These are phyloP conservation scores for Cryphonectria carpinicola DNA, from an alignment of 2,329 filamentous ascomycete genomes.

Conservation along the genomic window DNA sequence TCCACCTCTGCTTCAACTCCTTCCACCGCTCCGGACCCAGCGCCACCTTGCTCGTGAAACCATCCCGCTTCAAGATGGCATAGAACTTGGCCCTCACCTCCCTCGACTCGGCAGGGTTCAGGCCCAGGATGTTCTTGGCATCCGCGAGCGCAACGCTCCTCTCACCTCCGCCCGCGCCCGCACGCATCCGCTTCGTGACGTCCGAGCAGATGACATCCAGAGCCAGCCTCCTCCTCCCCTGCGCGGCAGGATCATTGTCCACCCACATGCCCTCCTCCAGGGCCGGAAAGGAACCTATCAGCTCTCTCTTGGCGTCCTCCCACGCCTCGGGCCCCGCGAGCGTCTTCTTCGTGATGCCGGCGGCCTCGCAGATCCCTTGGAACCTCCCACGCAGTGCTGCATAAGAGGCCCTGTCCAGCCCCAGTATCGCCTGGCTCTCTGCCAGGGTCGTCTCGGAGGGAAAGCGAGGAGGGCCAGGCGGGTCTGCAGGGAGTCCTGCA, in stretches of 20 bases:
- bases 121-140: constrained; percentile 64
- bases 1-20: constrained; percentile 70
- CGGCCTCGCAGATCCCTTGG: constrained; percentile 69
- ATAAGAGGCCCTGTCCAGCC: constrained; percentile 67
- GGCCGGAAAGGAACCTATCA: constrained; percentile 67
- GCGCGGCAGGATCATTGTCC: constrained; percentile 42
- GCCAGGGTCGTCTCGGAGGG: constrained; percentile 83
- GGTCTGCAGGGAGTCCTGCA: constrained; percentile 69
- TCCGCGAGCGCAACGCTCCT: constrained; percentile 73
- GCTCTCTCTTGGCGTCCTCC: constrained; percentile 69
- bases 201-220: constrained; percentile 81
- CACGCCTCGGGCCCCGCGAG: constrained; percentile 73
- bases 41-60: constrained; percentile 75
- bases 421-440: constrained; percentile 73
- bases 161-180: constrained; percentile 48
- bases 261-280: constrained; percentile 64
- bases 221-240: constrained; percentile 67
- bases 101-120: constrained; percentile 54
- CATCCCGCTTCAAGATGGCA: constrained; percentile 64
- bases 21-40: constrained; percentile 73
- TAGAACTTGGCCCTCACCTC: constrained; percentile 69
- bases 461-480: constrained; percentile 71
- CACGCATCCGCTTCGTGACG: constrained; percentile 77
- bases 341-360: constrained; percentile 75
- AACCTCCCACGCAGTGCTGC: constrained; percentile 68